Base-by-base conservation (phyloP, 441 rosid genomes). In the Omphalea diandra region DNA sequence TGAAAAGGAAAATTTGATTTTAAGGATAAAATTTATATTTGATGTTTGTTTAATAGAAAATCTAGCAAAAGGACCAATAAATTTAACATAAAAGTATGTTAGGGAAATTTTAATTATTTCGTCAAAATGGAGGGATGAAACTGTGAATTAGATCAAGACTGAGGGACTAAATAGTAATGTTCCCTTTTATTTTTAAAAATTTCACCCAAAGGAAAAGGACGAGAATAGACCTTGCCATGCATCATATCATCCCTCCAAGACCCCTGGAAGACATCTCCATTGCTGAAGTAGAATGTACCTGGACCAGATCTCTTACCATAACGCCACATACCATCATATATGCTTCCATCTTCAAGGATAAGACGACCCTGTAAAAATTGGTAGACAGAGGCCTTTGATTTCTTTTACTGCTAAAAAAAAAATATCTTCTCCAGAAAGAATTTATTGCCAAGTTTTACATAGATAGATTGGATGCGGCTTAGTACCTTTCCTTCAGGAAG, bases 401-500 rank as follows among this genome's bases (percentile, higher is more conserved):
- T 56, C 43, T 32, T 73, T 65, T 66, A 68, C 40, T 53, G 7
- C 38, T 8, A 26, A 24, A 26, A 47, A 68, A 69, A 26, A 74
- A 67, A 61, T 32, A 66, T 74, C 49, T 22, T 54, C n/a, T n/a
- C 49, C 50, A 71, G 12, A 68, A 77, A 73, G 20, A 32, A 27
- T n/a, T 67, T 60, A 75, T 64, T 72, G 35, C 52, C 60, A 50
- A 32, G 53, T 65, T 56, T 66, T 53, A 18, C 50, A n/a, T n/a
- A 50, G 2, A 20, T 24, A 74, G 69, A 32, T n/a, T n/a, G n/a
- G 54, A 58, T 32, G 63, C 2, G 33, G 36, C 5, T 69, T 20
- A 55, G 58, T 84, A 94, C 99, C 94, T 94, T 94, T 80, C 98
- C 99, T 83, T 94, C 98, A 38, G 99, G 99, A 80, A 94, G 98